Percentiles rank a stretch among this genome's conserved stretches.
phyloP scores from a whole-genome alignment of 1,139 yeast species.

The Blastobotrys persicus region DNA sequence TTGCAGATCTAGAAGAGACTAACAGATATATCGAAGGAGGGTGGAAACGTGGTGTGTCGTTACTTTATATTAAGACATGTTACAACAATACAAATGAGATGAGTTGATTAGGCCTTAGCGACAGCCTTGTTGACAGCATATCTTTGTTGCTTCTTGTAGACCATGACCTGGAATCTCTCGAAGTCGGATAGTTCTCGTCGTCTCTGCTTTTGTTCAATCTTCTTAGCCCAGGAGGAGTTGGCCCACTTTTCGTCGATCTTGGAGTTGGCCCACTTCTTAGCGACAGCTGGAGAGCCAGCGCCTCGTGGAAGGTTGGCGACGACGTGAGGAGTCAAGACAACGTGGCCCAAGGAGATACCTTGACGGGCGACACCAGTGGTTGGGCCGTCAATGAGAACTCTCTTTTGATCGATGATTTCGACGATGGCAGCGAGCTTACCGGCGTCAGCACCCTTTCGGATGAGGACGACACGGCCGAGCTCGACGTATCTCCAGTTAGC shows the following conservation, averaged over 20 bases:
- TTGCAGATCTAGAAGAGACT: too few relatives aligned
- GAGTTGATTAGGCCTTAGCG: constrained; percentile 69
- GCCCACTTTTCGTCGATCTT: constrained; percentile 90
- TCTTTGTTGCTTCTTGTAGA: constrained; percentile 96
- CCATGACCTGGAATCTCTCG: constrained; percentile 99
- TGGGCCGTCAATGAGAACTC: constrained; percentile 98
- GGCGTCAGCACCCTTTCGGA: constrained; percentile 64
- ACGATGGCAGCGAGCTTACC: constrained; percentile 93
- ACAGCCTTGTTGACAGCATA: constrained; percentile 88
- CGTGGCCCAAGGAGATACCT: constrained; percentile 80
- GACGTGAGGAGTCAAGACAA: constrained; percentile 90
- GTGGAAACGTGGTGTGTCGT: not conserved
- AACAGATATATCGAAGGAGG: not conserved
- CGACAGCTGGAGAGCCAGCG: constrained; percentile 78
- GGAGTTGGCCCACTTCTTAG: constrained; percentile 93
- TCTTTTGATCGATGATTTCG: constrained; percentile 98
- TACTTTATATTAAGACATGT: not conserved
- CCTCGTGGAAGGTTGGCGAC: constrained; percentile 89
- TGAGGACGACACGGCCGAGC: constrained; percentile 97
- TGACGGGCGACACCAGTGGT: constrained; percentile 84
- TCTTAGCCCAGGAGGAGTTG: constrained; percentile 95
- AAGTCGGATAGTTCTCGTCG: constrained; percentile 93
- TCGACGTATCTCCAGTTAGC: constrained; percentile 99
- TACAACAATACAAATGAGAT: not conserved
- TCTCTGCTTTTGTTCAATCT: constrained; percentile 90